phyloP scores from a whole-genome alignment of 2,329 filamentous ascomycete species.

The Alternaria incomplexa region DNA sequence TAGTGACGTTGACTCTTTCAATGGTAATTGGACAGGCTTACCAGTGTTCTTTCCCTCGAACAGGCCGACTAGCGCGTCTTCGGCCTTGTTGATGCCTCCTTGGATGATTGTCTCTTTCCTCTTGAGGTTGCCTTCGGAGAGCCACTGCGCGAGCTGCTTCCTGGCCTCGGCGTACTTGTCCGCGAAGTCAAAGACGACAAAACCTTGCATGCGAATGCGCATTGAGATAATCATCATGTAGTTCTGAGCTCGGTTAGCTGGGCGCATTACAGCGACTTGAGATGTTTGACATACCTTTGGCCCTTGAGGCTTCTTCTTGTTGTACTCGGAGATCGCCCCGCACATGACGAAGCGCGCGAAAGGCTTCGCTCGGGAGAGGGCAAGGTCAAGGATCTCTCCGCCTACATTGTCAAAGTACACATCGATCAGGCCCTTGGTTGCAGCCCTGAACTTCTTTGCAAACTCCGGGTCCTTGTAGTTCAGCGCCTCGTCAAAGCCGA shows the following conservation, averaged over 20 bases:
- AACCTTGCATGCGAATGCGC: conserved; percentile 57
- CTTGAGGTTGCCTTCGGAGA: conserved; percentile 74
- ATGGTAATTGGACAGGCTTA: conserved; percentile 47
- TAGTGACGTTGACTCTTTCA: conserved; percentile 1
- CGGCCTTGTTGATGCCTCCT: conserved; percentile 70
- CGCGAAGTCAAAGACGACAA: conserved; percentile 73
- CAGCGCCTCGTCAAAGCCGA: conserved; percentile 61
- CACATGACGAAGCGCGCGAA: conserved; percentile 53
- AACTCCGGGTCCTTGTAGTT: conserved; percentile 63
- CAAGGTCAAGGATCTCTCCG: conserved; percentile 56
- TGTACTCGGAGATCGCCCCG: conserved; percentile 55
- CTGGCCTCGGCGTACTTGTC: conserved; percentile 64
- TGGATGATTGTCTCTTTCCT: conserved; percentile 72
- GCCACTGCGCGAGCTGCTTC: conserved; percentile 69
- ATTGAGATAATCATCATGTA: conserved; percentile 54
- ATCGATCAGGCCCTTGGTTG: conserved; percentile 58
- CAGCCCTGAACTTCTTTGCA: conserved; percentile 54
- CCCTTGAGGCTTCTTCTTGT: conserved; percentile 55
- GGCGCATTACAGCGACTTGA: too few species aligned
- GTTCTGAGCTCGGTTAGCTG: conserved; percentile 38
- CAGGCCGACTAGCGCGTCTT: conserved; percentile 67
- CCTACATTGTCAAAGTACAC: conserved; percentile 61
- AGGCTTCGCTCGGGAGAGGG: conserved; percentile 51
- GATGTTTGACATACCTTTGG: conserved; percentile 48
- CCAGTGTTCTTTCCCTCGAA: conserved; percentile 75